These are phyloP conservation scores for Exutisphaerella laricina DNA, from an alignment of 2,329 filamentous ascomycete genomes.

Conservation along the genomic window DNA sequence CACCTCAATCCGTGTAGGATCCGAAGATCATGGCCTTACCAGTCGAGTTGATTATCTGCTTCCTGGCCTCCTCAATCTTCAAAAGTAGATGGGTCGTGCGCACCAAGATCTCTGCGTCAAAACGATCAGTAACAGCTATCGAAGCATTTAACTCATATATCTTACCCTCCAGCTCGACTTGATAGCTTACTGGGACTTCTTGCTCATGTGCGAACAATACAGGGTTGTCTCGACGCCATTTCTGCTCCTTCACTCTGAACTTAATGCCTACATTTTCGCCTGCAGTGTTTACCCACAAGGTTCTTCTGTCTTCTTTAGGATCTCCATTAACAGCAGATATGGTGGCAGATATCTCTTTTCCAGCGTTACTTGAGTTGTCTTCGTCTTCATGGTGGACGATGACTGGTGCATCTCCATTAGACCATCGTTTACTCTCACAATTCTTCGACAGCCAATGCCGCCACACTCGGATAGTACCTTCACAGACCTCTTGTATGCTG, in stretches of 20 bases:
- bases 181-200: conserved; percentile 63
- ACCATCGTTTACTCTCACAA: conserved; percentile 29
- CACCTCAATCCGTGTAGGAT: conserved; percentile 11
- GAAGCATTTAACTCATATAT: not conserved
- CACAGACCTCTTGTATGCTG: conserved; percentile 60
- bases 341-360: conserved; percentile 17
- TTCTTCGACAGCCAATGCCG: conserved; percentile 61
- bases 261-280: conserved; percentile 60
- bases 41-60: conserved; percentile 54
- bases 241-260: conserved; percentile 56
- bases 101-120: conserved; percentile 57
- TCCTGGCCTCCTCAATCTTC: conserved; percentile 59
- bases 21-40: conserved; percentile 65
- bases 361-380: not conserved
- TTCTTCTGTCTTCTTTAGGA: conserved; percentile 35
- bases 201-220: conserved; percentile 55
- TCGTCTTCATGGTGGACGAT: conserved; percentile 25
- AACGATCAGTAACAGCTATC: conserved; percentile 3
- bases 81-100: conserved; percentile 59
- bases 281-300: conserved; percentile 64
- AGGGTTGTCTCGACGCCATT: conserved; percentile 43
- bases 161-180: conserved; percentile 65
- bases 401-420: conserved; percentile 26
- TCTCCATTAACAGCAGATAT: conserved; percentile 20
- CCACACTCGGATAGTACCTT: conserved; percentile 65